A percentile compares a stretch with the other conserved stretches of the same genome.
phyloP scores from a whole-genome alignment of 179 eudicot species.

The Vitellaria paradoxa region DNA sequence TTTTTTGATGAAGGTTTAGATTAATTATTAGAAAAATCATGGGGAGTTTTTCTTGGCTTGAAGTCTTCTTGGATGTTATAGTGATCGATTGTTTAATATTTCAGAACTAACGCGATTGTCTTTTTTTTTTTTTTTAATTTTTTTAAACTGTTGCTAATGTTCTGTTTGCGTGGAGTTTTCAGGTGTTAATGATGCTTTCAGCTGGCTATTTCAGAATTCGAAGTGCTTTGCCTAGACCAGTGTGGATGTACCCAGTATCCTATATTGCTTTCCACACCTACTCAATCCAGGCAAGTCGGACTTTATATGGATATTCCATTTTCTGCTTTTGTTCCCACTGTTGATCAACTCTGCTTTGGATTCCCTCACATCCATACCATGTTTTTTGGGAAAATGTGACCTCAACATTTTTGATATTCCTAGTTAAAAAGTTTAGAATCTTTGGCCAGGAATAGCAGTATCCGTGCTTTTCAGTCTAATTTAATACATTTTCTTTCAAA shows the following conservation, averaged over 20 bases:
- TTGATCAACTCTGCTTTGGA: neutral
- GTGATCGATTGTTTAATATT: neutral
- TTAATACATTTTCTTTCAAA: neutral
- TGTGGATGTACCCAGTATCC: conserved; percentile 87
- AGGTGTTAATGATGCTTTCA: conserved; percentile 92
- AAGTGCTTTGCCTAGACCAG: conserved; percentile 68
- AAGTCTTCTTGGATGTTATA: neutral
- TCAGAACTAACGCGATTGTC: neutral
- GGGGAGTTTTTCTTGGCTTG: neutral
- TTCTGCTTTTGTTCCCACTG: neutral
- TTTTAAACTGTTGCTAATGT: neutral
- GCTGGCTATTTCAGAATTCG: conserved; percentile 93
- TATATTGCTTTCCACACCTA: conserved; percentile 91
- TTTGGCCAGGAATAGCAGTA: neutral
- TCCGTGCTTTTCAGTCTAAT: neutral
- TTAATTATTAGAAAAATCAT: neutral
- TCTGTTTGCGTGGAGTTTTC: conserved; percentile 25
- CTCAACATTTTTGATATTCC: too few species aligned
- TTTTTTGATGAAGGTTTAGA: neutral
- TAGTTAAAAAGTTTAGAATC: too few species aligned
- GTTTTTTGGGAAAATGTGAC: too few species aligned
- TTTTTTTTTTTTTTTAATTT: too few species aligned
- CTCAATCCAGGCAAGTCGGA: conserved; percentile 76
- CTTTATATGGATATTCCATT: too few species aligned
- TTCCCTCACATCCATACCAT: neutral